These are phyloP conservation scores for Mortierella sp. DNA, from an alignment of 371 early-diverging fungal genomes.

Conservation along the genomic window DNA sequence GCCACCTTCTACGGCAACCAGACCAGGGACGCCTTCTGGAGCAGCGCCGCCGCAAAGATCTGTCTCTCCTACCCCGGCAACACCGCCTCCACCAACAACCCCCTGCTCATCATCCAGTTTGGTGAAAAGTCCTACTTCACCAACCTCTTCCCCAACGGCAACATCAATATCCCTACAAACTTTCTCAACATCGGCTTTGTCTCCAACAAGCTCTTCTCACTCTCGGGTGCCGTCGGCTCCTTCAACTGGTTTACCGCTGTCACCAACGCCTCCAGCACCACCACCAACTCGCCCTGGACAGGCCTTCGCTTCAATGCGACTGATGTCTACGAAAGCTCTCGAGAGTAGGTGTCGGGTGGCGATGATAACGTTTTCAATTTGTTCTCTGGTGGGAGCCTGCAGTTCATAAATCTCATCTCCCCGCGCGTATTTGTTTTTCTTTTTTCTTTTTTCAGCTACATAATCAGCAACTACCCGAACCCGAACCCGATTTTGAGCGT, in stretches of 20 bases:
- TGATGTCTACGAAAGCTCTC: neutral
- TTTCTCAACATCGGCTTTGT: constrained; percentile 8
- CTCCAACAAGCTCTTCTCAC: constrained; percentile 26
- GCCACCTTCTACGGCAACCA: constrained; percentile 25
- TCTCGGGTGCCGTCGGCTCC: constrained; percentile 17
- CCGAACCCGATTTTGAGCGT: constrained; percentile 17
- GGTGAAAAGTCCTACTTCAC: constrained; percentile 12
- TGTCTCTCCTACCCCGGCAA: constrained; percentile 27
- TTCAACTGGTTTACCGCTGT: constrained; percentile 29
- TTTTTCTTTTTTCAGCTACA: constrained; percentile 6
- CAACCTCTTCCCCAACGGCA: constrained; percentile 37
- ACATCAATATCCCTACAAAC: constrained; percentile 3
- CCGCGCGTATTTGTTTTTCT: neutral
- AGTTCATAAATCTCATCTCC: neutral
- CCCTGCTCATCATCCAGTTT: constrained; percentile 31
- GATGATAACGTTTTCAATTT: too few relatives aligned
- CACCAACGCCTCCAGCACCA: constrained; percentile 7
- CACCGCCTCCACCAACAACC: constrained; percentile 8
- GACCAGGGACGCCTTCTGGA: constrained; percentile 5
- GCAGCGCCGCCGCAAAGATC: constrained; percentile 8
- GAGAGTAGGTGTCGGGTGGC: constrained; percentile 30
- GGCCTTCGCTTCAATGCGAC: constrained; percentile 35
- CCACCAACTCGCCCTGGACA: constrained; percentile 28
- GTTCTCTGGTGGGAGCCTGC: constrained; percentile 6
- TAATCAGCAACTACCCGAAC: constrained; percentile 20